Evolutionary conservation across 23 red algal genomes (phyloP), one percentile per base, ranked within the genome.

Genomic region (Gracilaria domingensis): DNA sequence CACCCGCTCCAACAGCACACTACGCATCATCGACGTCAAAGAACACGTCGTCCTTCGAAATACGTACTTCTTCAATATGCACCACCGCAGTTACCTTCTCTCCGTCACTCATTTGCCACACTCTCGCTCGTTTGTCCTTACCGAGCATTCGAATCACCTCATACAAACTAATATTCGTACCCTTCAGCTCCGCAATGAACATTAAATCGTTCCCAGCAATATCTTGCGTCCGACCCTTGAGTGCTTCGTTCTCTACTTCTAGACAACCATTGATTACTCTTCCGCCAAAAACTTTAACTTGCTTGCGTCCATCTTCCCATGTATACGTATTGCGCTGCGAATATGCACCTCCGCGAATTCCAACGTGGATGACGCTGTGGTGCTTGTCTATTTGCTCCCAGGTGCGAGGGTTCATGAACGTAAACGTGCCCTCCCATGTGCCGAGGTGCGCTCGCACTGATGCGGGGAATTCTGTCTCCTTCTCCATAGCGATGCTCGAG

Each of bases 221-320:
- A 8, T 16, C 24, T 2, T 30, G 37, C 12, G 79, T 55, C 28
- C 21, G 20, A 2, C 79, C 79, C 1, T 42, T 29, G 8, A 82
- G 23, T 8, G 23, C 58, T 21, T 32, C 13, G 58, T 55, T 55
- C 14, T 24, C 37, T 48, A 82, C 64, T 38, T 82, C 37, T 25
- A 62, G 12, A n/a, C 58, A 24, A 38, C 54, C 54, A 38, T 64
- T 30, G 11, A 21, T 65, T 3, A 30, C 25, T 28, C 50, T 1
- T 18, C 79, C 79, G 6, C 37, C 23, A 20, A 82, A 82, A 7
- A 14, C 79, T 28, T 59, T 24, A 54, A 44, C 54, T 26, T 62
- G 42, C 23, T 62, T 65, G 42, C 79, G 51, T 35, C 79, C 79
- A 36, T 82, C 79, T 12, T 82, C 79, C 79, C 79, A 82, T 24